These are phyloP conservation scores for Kluyveromyces marxianus DNA, from an alignment of 1,139 yeast genomes.

Conservation along the genomic window DNA sequence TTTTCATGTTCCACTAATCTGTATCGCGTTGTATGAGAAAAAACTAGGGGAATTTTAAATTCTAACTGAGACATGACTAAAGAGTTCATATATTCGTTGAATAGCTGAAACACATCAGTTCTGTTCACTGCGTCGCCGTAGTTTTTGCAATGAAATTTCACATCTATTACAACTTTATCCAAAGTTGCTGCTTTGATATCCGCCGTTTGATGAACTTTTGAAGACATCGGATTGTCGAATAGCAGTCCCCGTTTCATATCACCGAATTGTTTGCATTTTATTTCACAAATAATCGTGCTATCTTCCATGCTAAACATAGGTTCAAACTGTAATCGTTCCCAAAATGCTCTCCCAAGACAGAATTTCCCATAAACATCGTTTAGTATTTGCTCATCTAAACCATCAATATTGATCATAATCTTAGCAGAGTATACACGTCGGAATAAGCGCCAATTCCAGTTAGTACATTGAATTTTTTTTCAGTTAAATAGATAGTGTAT, in stretches of 20 bases:
- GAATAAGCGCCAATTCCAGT: neutral
- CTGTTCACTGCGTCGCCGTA: too few relatives aligned
- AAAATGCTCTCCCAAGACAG: neutral
- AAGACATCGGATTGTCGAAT: slow-evolving; percentile 10
- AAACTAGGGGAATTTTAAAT: slow-evolving; percentile 24
- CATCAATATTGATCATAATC: neutral
- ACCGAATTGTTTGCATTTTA: slow-evolving; percentile 9
- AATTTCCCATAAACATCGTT: neutral
- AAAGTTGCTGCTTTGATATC: neutral
- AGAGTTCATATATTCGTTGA: slow-evolving; percentile 23
- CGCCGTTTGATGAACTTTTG: slow-evolving; percentile 4
- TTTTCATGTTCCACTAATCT: slow-evolving; percentile 18
- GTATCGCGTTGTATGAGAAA: slow-evolving; percentile 18
- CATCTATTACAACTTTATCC: slow-evolving; percentile 3
- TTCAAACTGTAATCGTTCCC: slow-evolving; percentile 1
- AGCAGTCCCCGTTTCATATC: slow-evolving; percentile 8
- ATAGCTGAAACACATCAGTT: slow-evolving; percentile 7
- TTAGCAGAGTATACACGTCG: neutral
- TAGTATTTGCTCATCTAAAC: neutral
- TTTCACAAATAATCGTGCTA: neutral
- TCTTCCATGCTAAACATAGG: neutral
- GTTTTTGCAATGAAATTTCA: neutral
- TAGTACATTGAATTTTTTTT: neutral
- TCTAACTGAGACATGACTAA: slow-evolving; percentile 25
- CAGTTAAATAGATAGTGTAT: neutral